Evolutionary conservation across 192 early-diverging fungal genomes (phyloP), one percentile per base, ranked within the genome.

Genomic region (Backusella tuberculispora): DNA sequence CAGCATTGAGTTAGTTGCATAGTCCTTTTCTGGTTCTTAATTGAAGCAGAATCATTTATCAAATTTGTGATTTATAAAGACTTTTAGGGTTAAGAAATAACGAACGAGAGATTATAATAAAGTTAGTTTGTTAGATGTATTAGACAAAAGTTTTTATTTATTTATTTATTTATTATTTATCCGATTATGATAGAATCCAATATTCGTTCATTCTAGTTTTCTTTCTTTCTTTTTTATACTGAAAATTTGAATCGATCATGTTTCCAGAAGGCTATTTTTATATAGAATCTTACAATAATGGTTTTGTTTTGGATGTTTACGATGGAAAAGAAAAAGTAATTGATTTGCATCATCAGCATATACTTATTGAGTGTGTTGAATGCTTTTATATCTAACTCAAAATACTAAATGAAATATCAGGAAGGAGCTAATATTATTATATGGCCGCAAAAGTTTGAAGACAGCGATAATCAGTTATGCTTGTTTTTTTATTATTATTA

Each of bases 401-500:
- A 50, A n/a, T 1, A 12, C 38, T n/a, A n/a, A n/a, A n/a, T n/a
- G n/a, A n/a, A n/a, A n/a, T n/a, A n/a, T n/a, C n/a, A 81, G 80
- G 65, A 44, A 34, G 76, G 74, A 5, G 76, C 80, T 10, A 81
- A 77, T 24, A 56, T 77, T 1, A 81, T 81, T 66, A 47, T 77
- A 12, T 81, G 80, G 80, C 76, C 76, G 29, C 80, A 81, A 37
- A 81, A 81, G 50, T 81, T 77, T 69, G 66, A 77, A 42, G 76
- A 77, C 38, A 81, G 76, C 19, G 80, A 77, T 15, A 81, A 81
- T 42, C 80, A 81, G 80, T n/a, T n/a, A n/a, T n/a, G n/a, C n/a
- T n/a, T n/a, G n/a, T n/a, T n/a, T n/a, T n/a, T n/a, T n/a, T n/a
- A n/a, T n/a, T 79, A 74, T 66, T 66, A 6, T 29, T 67, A 13